Base-by-base conservation (phyloP, 2,329 filamentous ascomycete genomes). In the Teratosphaeria pseudoeucalypti region DNA sequence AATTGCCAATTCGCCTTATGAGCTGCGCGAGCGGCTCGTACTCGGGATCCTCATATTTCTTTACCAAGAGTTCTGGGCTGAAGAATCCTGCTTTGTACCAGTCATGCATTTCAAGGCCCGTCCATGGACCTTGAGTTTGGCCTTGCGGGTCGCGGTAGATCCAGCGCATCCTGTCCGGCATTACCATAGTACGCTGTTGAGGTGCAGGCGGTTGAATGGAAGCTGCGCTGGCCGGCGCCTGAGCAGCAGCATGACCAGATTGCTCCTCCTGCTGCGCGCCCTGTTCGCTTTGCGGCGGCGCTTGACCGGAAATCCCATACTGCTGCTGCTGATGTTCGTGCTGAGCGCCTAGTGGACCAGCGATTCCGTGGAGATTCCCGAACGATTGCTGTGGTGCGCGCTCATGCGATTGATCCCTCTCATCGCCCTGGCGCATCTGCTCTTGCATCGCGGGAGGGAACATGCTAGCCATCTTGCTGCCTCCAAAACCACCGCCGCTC, bases 61-160 rank as follows among this genome's bases (percentile, higher is more conserved):
- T 96, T 34, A 99, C 94, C 52, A 95, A 85, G 23, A 99, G 80
- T 67, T 99, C 92, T 0, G 92, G 87, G 0, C 90, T 95, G 75
- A 99, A 99, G 77, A 97, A 99, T 54, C 92, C 92, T 43, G 92
- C 92, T 73, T 97, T 97, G 77, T 97, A 99, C 94, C 94, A 99
- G 68, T 99, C 95, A 67, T 99, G 95, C 94, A 99, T 99, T 75
- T 99, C 94, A 56, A 99, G 78, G 1, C 94, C 94, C 47, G 91
- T 96, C 76, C 94, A 99, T 0, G 94, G 94, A 0, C 94, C 94
- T 71, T 99, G 94, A 6, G 90, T 87, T 63, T 90, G 88, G 26
- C 91, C 91, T 71, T 95, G 90, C 5, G 94, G 94, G 71, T 99
- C 94, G 57, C 95, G 86, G 72, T 99, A 99, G 19, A 96, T 92